phyloP scores from a whole-genome alignment of 139 green algal species.

The Trebouxia sp. region DNA sequence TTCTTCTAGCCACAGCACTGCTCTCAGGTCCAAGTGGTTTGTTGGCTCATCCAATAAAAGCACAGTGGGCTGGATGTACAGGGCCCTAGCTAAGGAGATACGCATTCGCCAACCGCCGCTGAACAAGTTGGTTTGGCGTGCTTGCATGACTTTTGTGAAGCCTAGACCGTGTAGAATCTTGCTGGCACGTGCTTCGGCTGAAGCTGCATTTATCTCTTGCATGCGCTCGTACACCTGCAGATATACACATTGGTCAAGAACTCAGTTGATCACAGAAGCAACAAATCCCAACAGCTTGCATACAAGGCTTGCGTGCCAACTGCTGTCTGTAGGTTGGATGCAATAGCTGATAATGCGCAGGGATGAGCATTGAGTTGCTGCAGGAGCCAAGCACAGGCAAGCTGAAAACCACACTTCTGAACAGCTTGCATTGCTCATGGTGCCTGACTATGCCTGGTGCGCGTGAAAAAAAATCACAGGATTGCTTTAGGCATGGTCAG shows the following conservation, averaged over 20 bases:
- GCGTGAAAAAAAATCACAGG: too few relatives aligned
- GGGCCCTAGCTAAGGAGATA: constrained; percentile 96
- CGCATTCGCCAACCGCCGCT: constrained; percentile 97
- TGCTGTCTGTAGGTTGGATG: too few relatives aligned
- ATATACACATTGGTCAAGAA: neutral
- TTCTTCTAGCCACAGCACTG: constrained; percentile 84
- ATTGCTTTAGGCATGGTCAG: too few relatives aligned
- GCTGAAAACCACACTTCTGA: too few relatives aligned
- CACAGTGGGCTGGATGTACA: constrained; percentile 98
- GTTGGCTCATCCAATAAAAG: constrained; percentile 99
- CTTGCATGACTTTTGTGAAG: constrained; percentile 88
- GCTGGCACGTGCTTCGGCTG: constrained; percentile 89
- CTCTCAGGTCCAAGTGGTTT: constrained; percentile 97
- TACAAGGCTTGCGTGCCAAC: too few relatives aligned
- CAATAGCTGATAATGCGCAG: too few relatives aligned
- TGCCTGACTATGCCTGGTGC: too few relatives aligned
- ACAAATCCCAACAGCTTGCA: too few relatives aligned
- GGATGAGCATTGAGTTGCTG: too few relatives aligned
- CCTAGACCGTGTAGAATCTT: constrained; percentile 98
- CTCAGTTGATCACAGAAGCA: too few relatives aligned
- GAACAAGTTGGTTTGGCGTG: constrained; percentile 76
- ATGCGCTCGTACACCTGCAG: constrained; percentile 92
- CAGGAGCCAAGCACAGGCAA: too few relatives aligned
- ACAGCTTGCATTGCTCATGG: too few relatives aligned
- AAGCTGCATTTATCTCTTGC: constrained; percentile 74